Conservation (phyloP, 192 early-diverging fungal genomes). For the Gamsiella multidivaricata region DNA sequence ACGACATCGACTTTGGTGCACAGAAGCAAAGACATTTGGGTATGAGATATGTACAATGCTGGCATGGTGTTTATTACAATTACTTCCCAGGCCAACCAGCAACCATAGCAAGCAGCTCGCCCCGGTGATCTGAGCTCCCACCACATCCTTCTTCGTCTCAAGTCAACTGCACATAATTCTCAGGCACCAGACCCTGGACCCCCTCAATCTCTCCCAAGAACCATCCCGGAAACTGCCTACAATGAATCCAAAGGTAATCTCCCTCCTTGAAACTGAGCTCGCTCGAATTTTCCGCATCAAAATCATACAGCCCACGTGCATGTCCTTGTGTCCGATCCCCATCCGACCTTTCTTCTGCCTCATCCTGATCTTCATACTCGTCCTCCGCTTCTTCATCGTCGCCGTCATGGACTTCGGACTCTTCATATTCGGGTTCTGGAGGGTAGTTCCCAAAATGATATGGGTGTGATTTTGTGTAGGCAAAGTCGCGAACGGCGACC, state of each 20-base stretch:
- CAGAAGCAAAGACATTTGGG: too few relatives aligned
- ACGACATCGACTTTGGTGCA: too few relatives aligned
- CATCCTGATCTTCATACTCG: conserved; percentile 15
- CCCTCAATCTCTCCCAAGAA: conserved; percentile 69
- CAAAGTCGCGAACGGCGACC: conserved; percentile 38
- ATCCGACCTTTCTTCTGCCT: not conserved
- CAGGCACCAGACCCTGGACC: conserved; percentile 76
- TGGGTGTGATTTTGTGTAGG: conserved; percentile 36
- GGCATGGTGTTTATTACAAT: too few relatives aligned
- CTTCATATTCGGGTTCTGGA: conserved; percentile 27
- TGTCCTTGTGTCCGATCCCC: conserved; percentile 55
- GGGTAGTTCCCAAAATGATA: conserved; percentile 37
- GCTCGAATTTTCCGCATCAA: conserved; percentile 74
- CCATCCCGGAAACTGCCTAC: conserved; percentile 79
- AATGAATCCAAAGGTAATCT: conserved; percentile 73
- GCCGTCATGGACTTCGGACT: conserved; percentile 26
- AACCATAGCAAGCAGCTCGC: too few relatives aligned
- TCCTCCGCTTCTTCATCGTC: conserved; percentile 27
- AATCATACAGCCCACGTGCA: conserved; percentile 76
- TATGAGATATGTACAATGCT: too few relatives aligned
- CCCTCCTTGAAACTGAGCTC: conserved; percentile 74
- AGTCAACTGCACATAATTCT: conserved; percentile 69
- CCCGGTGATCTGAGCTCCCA: too few relatives aligned
- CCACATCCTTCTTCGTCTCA: not conserved
- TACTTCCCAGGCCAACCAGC: too few relatives aligned